Conservation (phyloP, 441 rosid species). For the Gossypium lobatum region DNA sequence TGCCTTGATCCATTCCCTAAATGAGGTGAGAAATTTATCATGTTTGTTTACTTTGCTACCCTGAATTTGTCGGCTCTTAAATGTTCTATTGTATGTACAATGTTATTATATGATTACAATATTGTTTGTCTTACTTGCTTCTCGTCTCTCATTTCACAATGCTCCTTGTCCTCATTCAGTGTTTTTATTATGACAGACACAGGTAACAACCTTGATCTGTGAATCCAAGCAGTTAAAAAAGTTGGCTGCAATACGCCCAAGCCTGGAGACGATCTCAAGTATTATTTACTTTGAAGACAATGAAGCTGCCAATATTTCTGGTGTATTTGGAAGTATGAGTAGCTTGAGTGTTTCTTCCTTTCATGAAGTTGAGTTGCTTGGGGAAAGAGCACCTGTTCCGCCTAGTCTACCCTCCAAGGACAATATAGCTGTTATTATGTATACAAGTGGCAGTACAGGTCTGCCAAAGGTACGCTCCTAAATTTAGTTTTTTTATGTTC, state of each 20-base stretch:
- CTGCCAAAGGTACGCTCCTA: conserved; percentile 66
- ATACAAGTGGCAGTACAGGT: conserved; percentile 96
- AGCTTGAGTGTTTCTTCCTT: conserved; percentile 59
- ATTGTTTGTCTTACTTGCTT: neutral
- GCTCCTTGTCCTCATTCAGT: conserved; percentile 5
- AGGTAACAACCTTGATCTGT: conserved; percentile 74
- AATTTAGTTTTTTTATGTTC: neutral
- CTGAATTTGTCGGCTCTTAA: neutral
- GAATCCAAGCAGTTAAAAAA: conserved; percentile 71
- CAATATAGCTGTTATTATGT: conserved; percentile 75
- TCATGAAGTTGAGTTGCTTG: conserved; percentile 73
- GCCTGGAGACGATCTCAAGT: conserved; percentile 46
- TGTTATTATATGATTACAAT: neutral
- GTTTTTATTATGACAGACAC: conserved; percentile 51
- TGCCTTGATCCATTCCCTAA: conserved; percentile 74
- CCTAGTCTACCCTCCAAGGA: conserved; percentile 69
- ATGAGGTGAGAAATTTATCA: conserved; percentile 49
- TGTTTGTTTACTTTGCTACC: conserved; percentile 5
- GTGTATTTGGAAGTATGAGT: conserved; percentile 27
- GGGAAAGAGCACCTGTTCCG: conserved; percentile 41
- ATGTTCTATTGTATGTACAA: neutral
- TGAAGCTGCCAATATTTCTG: conserved; percentile 37
- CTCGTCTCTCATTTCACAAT: neutral
- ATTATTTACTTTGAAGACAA: conserved; percentile 72
- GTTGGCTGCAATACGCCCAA: conserved; percentile 52